These are phyloP conservation scores for Russula vinacea DNA, from an alignment of 768 basidiomycete genomes.

Conservation along the genomic window DNA sequence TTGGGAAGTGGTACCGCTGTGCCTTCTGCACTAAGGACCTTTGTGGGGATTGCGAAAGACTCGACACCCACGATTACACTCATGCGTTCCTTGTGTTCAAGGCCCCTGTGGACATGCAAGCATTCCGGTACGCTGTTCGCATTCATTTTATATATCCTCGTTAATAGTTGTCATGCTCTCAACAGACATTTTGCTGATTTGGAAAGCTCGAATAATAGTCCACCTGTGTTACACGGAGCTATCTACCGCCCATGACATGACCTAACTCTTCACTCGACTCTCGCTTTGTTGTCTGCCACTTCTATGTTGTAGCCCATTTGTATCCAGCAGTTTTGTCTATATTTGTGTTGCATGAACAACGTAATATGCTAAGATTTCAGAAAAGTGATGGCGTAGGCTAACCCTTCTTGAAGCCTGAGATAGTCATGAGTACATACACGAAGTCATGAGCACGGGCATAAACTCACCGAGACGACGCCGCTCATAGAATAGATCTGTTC, in stretches of 20 bases:
- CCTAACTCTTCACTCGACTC: not conserved
- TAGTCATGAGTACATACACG: not conserved
- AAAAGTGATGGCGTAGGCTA: constrained; percentile 30
- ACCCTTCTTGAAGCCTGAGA: constrained; percentile 67
- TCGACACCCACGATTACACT: constrained; percentile 77
- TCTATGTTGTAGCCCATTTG: constrained; percentile 3
- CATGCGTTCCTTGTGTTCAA: constrained; percentile 91
- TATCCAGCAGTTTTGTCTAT: not conserved
- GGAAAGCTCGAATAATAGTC: constrained; percentile 11
- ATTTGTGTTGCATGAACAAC: not conserved
- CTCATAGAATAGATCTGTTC: constrained; percentile 92
- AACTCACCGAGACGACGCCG: constrained; percentile 72
- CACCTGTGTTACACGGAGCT: constrained; percentile 15
- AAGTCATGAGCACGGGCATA: not conserved
- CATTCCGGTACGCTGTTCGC: constrained; percentile 52
- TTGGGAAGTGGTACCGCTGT: constrained; percentile 90
- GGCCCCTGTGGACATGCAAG: constrained; percentile 73
- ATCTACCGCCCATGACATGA: constrained; percentile 19
- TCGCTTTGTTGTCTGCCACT: not conserved
- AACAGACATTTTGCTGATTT: constrained; percentile 22
- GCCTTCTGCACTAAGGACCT: constrained; percentile 84
- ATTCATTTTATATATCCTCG: constrained; percentile 7
- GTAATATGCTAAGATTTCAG: constrained; percentile 10
- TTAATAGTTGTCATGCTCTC: not conserved
- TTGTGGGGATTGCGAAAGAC: constrained; percentile 77